Conservation (phyloP, 2,329 filamentous ascomycete species). For the Penicillium sp. region DNA sequence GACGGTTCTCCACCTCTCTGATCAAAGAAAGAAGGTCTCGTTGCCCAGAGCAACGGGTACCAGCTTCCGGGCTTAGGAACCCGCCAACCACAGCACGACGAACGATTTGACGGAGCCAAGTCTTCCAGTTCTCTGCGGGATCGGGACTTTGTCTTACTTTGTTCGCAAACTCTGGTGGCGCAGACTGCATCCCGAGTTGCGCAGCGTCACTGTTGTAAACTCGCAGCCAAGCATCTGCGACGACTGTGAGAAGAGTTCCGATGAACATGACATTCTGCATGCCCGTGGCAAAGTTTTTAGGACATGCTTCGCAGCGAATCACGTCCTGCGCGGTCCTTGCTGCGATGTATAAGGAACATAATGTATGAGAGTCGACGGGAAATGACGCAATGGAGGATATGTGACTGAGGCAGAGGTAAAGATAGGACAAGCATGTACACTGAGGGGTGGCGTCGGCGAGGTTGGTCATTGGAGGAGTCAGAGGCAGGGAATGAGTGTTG, state of each 20-base stretch:
- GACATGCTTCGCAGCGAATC: slow-evolving; percentile 47
- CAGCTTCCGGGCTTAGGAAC: slow-evolving; percentile 24
- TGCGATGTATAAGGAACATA: slow-evolving; percentile 47
- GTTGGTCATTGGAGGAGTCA: slow-evolving; percentile 26
- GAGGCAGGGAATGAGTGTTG: slow-evolving; percentile 22
- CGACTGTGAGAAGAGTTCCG: slow-evolving; percentile 48
- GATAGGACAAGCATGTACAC: slow-evolving; percentile 45
- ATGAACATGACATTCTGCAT: slow-evolving; percentile 51
- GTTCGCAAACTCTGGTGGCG: slow-evolving; percentile 35
- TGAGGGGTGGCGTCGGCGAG: slow-evolving; percentile 26
- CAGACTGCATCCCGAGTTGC: slow-evolving; percentile 39
- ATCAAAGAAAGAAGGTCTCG: slow-evolving; percentile 43
- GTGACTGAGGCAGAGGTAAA: slow-evolving; percentile 48
- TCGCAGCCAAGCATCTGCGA: slow-evolving; percentile 48
- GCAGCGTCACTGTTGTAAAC: slow-evolving; percentile 40
- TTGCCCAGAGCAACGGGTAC: slow-evolving; percentile 32
- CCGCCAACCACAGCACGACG: slow-evolving; percentile 41
- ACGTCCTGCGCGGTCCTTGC: slow-evolving; percentile 45
- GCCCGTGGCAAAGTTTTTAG: slow-evolving; percentile 43
- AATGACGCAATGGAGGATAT: slow-evolving; percentile 46
- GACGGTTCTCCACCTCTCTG: slow-evolving; percentile 45
- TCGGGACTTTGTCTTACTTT: slow-evolving; percentile 30
- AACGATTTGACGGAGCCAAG: slow-evolving; percentile 43
- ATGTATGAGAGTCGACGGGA: slow-evolving; percentile 45
- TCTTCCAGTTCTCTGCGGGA: slow-evolving; percentile 36